Conservation (phyloP, 495 filamentous ascomycete genomes). For the Penicillium turbatum region DNA sequence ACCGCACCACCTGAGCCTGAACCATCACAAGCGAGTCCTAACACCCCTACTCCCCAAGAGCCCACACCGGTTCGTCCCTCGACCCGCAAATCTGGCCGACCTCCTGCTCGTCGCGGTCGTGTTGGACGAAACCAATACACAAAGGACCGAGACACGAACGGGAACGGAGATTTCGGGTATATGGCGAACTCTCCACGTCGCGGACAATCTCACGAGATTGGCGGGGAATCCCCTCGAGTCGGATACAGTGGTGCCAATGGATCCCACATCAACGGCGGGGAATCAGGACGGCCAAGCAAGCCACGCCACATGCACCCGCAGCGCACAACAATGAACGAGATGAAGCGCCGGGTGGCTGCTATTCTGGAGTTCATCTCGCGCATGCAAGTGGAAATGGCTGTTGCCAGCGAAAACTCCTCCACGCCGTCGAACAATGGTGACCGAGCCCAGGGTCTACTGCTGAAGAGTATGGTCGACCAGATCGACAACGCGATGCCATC, state of each 20-base stretch:
- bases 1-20: constrained; percentile 36
- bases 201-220: constrained; percentile 61
- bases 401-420: constrained; percentile 35
- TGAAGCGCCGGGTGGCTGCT: constrained; percentile 76
- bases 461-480: constrained; percentile 36
- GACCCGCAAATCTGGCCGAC: constrained; percentile 65
- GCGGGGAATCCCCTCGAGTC: constrained; percentile 39
- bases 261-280: constrained; percentile 39
- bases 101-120: constrained; percentile 60
- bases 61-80: constrained; percentile 39
- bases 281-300: constrained; percentile 55
- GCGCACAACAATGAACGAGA: constrained; percentile 79
- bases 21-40: constrained; percentile 47
- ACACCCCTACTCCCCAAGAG: constrained; percentile 49
- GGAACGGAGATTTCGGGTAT: constrained; percentile 42
- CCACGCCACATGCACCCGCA: constrained; percentile 51
- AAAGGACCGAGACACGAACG: constrained; percentile 61
- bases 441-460: constrained; percentile 32
- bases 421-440: constrained; percentile 38
- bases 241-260: constrained; percentile 32
- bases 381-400: constrained; percentile 86
- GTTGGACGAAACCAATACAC: constrained; percentile 86
- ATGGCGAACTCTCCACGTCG: constrained; percentile 55
- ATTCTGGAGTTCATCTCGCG: constrained; percentile 89
- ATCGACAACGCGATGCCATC: constrained; percentile 31